Evolutionary conservation across 2,329 filamentous ascomycete species (phyloP), one percentile per base, ranked within the genome.

Genomic region (Epichloe amarillans): DNA sequence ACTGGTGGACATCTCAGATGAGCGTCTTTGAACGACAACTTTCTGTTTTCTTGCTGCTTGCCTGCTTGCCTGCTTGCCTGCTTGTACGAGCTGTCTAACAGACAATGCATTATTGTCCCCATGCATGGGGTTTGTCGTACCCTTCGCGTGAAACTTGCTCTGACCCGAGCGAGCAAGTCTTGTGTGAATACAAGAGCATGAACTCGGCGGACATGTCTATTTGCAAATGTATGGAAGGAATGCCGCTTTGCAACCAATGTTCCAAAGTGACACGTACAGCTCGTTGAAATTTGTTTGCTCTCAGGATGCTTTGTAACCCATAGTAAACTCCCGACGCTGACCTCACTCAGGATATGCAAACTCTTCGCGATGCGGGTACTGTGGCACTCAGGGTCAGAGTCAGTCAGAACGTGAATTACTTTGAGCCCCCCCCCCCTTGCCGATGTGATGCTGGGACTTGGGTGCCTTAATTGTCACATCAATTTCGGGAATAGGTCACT

Each of bases 331-430:
- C 8, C 5, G 37, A 17, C 33, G 37, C 46, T 50, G 35, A 49
- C 41, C 15, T 21, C 33, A 2, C 15, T 17, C 51, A 78, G 75
- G 75, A 41, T 78, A 78, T 59, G 72, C 68, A 53, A 73, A 70
- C 52, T 76, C 74, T 37, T 69, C 71, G 43, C 72, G 65, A 57
- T 78, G 75, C 60, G 75, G 75, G 49, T 78, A 78, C 59, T 78
- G 75, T 62, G 71, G 71, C 56, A 62, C 67, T 47, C 64, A 63
- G 60, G 69, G 68, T 53, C 67, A 70, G 59, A 72, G 72, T 71
- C 69, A 76, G 70, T 74, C 68, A 65, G 74, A 72, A 70, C 70
- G 72, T 66, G 56, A 62, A 61, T 58, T 42, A 42, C 35, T 6
- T 21, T 30, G 26, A 14, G 5, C 47, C 37, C 49, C 10, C 21